Base-by-base conservation (phyloP, 257 asterid genomes). In the Capsicum pubescens region DNA sequence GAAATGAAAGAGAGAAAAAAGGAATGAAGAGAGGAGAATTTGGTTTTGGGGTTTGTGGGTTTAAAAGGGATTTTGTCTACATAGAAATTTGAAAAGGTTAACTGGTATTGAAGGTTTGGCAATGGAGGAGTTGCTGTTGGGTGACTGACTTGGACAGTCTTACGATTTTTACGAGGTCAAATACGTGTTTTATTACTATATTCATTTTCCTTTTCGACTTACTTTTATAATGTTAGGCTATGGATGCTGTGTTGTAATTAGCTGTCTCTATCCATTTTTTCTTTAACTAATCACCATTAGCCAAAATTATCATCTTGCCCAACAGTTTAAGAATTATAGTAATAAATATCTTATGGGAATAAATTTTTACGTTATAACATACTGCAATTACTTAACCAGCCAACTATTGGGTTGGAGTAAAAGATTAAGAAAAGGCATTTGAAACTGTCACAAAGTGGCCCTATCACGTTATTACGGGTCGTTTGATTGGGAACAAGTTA, bases 141-240 rank as follows among this genome's bases (percentile, higher is more conserved):
- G 80, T 54, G 36, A 67, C 48, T 61, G 83, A 46, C 83, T 76
- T 46, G 21, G 82, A 57, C 81, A 71, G 59, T 66, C 48, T 21
- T 77, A 61, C 86, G 86, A 70, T 46, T 13, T 61, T 61, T 84
- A 84, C 86, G 60, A 84, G 79, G 86, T 84, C 86, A 84, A 84
- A 84, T 58, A 69, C 85, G 85, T 61, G 77, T 81, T 66, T 50
- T 44, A 15, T 44, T 50, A 76, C 7, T 54, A 77, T 76, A 14
- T 52, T 14, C 64, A 0, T 11, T 16, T 35, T 16, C 78, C 14
- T 69, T 67, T 67, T 14, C 11, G n/a, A 19, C 77, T 59, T 81
- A 50, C n/a, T 81, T 82, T 82, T 66, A 82, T 54, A 68, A 82
- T 56, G 48, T 77, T 26, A 9, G 48, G 5, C 64, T 77, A 4